These are phyloP conservation scores for Linnemannia zychae DNA, from an alignment of 192 early-diverging fungal genomes.

Conservation along the genomic window DNA sequence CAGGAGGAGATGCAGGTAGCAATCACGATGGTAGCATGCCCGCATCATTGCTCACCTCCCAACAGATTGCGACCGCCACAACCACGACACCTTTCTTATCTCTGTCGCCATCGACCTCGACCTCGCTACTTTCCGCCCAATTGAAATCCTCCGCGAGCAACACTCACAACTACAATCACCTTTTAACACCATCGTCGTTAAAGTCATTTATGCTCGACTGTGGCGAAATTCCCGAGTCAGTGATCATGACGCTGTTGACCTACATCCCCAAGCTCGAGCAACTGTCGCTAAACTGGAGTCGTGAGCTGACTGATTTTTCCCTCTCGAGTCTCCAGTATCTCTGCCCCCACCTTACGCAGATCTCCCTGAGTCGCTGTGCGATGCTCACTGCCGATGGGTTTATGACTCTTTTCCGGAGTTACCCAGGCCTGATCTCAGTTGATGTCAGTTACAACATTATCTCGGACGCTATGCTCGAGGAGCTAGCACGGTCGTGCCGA, in stretches of 20 bases:
- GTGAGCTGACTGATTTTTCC: constrained; percentile 28
- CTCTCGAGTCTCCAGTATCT: constrained; percentile 11
- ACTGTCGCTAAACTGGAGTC: constrained; percentile 37
- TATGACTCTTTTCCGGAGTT: constrained; percentile 19
- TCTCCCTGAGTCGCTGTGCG: constrained; percentile 31
- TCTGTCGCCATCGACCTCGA: not conserved
- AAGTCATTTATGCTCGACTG: constrained; percentile 37
- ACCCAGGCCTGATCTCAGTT: constrained; percentile 21
- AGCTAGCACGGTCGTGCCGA: constrained; percentile 30
- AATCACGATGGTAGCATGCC: not conserved
- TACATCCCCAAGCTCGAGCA: constrained; percentile 32
- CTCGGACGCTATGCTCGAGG: constrained; percentile 36
- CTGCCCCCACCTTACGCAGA: constrained; percentile 26
- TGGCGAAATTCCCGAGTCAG: constrained; percentile 47
- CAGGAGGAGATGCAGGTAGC: not conserved
- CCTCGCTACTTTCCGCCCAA: constrained; percentile 41
- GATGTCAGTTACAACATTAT: constrained; percentile 20
- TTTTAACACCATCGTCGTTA: constrained; percentile 17
- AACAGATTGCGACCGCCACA: not conserved
- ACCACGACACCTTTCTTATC: not conserved
- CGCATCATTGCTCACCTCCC: not conserved
- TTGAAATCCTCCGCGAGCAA: constrained; percentile 10
- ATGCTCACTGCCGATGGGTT: constrained; percentile 20
- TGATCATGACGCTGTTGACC: constrained; percentile 35
- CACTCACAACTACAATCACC: not conserved